Conservation (phyloP, 2,329 filamentous ascomycete genomes). For the Pseudogymnoascus sp. region DNA sequence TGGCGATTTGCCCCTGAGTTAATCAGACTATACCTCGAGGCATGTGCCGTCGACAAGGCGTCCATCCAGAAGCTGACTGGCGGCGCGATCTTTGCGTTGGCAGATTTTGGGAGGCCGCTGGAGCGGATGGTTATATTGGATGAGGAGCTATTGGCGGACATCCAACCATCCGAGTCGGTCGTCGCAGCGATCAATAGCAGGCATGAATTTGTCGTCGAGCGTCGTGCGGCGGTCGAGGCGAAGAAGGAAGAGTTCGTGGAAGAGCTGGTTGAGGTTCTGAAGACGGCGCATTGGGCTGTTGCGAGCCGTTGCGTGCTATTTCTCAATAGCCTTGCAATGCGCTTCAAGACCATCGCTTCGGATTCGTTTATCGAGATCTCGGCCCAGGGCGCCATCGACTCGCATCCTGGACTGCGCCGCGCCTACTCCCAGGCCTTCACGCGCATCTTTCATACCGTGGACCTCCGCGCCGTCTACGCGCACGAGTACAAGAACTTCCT, state of each 20-base stretch:
- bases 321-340: slow-evolving; percentile 78
- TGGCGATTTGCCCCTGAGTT: slow-evolving; percentile 93
- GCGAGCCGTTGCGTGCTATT: slow-evolving; percentile 84
- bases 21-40: slow-evolving; percentile 81
- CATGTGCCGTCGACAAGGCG: slow-evolving; percentile 82
- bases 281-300: slow-evolving; percentile 90
- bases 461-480: slow-evolving; percentile 74
- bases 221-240: slow-evolving; percentile 68
- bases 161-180: slow-evolving; percentile 57
- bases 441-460: slow-evolving; percentile 71
- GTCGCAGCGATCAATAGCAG: slow-evolving; percentile 52
- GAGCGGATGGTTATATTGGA: slow-evolving; percentile 82
- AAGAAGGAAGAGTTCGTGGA: slow-evolving; percentile 75
- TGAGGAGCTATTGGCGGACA: slow-evolving; percentile 57
- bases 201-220: slow-evolving; percentile 64
- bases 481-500: slow-evolving; percentile 87
- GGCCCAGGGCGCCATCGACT: slow-evolving; percentile 74
- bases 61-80: slow-evolving; percentile 87
- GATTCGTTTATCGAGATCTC: slow-evolving; percentile 76
- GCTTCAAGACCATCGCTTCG: slow-evolving; percentile 83
- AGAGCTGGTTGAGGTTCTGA: slow-evolving; percentile 70
- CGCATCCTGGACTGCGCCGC: slow-evolving; percentile 75
- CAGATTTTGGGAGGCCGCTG: slow-evolving; percentile 84
- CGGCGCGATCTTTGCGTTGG: slow-evolving; percentile 72
- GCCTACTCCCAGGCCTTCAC: slow-evolving; percentile 75